Base-by-base conservation (phyloP, 2,329 filamentous ascomycete species). In the Diaporthe longicolla region DNA sequence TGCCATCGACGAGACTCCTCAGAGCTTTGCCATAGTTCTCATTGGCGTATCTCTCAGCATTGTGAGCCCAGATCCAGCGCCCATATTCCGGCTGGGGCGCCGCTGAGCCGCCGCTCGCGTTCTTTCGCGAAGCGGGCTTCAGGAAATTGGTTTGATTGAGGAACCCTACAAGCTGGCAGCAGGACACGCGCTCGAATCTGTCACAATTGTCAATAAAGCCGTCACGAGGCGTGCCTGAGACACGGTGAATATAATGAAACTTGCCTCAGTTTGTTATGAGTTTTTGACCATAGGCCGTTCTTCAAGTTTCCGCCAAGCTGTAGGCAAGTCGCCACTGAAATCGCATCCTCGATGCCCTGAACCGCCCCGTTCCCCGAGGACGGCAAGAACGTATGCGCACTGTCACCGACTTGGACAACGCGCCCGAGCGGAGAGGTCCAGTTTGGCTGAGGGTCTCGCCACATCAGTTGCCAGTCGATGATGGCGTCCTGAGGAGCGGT, bases 231-330 rank as follows among this genome's bases (percentile, higher is more conserved):
- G n/a, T 5, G 10, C 10, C 13, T 15, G 43, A 0, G 8, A 35
- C 24, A 7, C 19, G 4, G 17, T 3, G 21, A n/a, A 9, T 35
- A 7, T 3, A 37, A 19, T 15, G 5, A 4, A 10, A 35, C 59
- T 68, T 48, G 71, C 73, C 73, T 72, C 15, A 74, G 54, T 50
- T 69, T 74, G 48, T 54, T 72, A 13, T 74, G 59, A 4, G 48
- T 40, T 24, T 54, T 72, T 7, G 69, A 54, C 73, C 73, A 74
- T 19, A 72, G 50, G 2, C 82, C 79, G 6, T 83, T 80, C 72
- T 82, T 82, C 11, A 82, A 77, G 71, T 81, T 83, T 19, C 84
- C 85, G 4, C 81, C 84, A 32, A 87, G 80, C 72, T 87, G 83
- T 21, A 88, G 26, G 40, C 79, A 83, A 9, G 80, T 79, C 24